Evolutionary conservation across 2,329 filamentous ascomycete species (phyloP).

Genomic region (Botrytis paeoniae): DNA sequence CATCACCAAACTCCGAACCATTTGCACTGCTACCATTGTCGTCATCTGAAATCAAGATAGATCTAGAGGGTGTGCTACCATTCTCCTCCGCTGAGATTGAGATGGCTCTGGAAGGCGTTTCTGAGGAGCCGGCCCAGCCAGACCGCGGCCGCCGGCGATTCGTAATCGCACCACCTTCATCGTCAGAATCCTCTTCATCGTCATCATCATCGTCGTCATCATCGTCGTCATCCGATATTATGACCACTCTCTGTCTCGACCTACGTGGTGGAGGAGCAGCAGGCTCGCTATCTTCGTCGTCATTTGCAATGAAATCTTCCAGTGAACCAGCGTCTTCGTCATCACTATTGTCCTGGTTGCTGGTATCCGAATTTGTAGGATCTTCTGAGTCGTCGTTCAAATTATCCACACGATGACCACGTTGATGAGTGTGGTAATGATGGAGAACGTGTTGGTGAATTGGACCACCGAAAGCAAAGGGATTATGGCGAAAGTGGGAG

Average conservation of each 20-base stretch:
- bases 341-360: constrained; percentile 23
- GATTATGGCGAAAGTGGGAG: not conserved
- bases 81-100: constrained; percentile 24
- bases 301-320: constrained; percentile 34
- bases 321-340: constrained; percentile 35
- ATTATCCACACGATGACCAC: constrained; percentile 14
- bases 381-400: constrained; percentile 13
- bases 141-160: constrained; percentile 28
- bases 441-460: not conserved
- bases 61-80: constrained; percentile 24
- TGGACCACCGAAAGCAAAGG: constrained; percentile 1
- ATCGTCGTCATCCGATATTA: constrained; percentile 33
- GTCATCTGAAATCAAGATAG: constrained; percentile 26
- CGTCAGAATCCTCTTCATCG: constrained; percentile 23
- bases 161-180: constrained; percentile 36
- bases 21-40: constrained; percentile 25
- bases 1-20: constrained; percentile 35
- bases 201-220: not conserved
- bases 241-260: constrained; percentile 19
- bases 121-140: constrained; percentile 17
- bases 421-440: constrained; percentile 18
- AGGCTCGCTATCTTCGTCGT: constrained; percentile 28
- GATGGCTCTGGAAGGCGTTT: constrained; percentile 26
- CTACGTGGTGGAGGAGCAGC: constrained; percentile 5
- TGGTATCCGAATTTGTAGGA: constrained; percentile 6